Conservation (phyloP, 139 green algal species). For the Chlorella vulgaris region DNA sequence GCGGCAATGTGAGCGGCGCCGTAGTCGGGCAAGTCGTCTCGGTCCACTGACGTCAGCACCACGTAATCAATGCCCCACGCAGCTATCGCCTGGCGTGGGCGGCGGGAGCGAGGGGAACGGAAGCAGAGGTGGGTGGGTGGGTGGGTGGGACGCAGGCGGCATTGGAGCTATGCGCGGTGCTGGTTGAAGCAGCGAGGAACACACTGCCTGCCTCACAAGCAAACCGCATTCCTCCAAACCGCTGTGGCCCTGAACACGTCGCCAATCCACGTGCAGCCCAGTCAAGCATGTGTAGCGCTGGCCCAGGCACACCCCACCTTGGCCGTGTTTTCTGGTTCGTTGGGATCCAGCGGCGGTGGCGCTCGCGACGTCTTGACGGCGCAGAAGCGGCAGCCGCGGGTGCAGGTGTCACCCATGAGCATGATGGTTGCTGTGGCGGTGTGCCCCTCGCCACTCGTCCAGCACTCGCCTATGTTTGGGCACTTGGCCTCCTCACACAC, state of each 20-base stretch:
- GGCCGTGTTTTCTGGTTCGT: slow-evolving; percentile 93
- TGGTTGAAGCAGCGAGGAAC: no score
- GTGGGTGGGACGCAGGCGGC: no score
- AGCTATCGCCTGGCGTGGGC: slow-evolving; percentile 63
- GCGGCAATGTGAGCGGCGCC: slow-evolving; percentile 87
- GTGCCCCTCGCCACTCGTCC: slow-evolving; percentile 85
- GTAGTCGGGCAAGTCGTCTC: slow-evolving; percentile 95
- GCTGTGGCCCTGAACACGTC: no score
- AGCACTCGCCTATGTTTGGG: slow-evolving; percentile 98
- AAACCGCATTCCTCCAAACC: no score
- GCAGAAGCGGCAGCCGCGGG: slow-evolving; percentile 91
- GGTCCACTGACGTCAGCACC: slow-evolving; percentile 97
- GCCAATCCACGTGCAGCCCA: no score
- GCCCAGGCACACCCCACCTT: slow-evolving; percentile 30
- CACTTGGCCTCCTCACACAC: slow-evolving; percentile 95
- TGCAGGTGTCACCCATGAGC: slow-evolving; percentile 96
- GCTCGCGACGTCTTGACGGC: slow-evolving; percentile 90
- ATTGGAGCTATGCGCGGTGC: neutral
- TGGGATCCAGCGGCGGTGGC: slow-evolving; percentile 88
- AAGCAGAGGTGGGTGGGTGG: neutral
- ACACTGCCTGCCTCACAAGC: no score
- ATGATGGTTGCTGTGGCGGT: slow-evolving; percentile 99
- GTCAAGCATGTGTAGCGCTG: no score
- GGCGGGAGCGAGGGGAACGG: neutral
- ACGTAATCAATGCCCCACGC: slow-evolving; percentile 98